A percentile compares a stretch with the other conserved stretches of the same genome.
Evolutionary conservation across 1,284 basidiomycete genomes (phyloP).

Genomic region (Ganoderma lucidum): DNA sequence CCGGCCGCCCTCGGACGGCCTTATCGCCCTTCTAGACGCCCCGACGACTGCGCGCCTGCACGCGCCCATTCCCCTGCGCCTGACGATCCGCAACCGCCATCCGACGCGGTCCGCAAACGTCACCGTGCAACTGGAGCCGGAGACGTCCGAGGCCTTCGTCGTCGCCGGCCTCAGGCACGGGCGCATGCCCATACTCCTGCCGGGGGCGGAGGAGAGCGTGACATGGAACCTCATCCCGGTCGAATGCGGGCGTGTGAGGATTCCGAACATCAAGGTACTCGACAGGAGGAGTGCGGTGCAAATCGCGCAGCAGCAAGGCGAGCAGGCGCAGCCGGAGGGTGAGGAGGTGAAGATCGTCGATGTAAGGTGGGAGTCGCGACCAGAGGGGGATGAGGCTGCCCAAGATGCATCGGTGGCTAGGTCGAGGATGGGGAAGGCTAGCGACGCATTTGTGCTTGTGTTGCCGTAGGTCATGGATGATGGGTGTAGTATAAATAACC

Average conservation of each 20-base stretch:
- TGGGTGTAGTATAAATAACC: too few species aligned
- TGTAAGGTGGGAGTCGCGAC: conserved; percentile 40
- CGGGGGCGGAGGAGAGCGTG: conserved; percentile 70
- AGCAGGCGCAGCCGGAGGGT: conserved; percentile 42
- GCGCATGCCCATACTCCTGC: conserved; percentile 71
- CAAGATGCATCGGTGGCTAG: conserved; percentile 5
- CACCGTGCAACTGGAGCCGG: conserved; percentile 71
- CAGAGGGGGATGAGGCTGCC: conserved; percentile 20
- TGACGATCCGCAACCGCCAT: conserved; percentile 74
- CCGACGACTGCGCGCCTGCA: conserved; percentile 71
- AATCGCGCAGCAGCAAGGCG: conserved; percentile 15
- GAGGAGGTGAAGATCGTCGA: conserved; percentile 62
- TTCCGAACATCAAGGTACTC: conserved; percentile 66
- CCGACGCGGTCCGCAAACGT: conserved; percentile 69
- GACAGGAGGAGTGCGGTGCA: conserved; percentile 54
- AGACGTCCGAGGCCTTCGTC: conserved; percentile 70
- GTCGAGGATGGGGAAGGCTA: conserved; percentile 8
- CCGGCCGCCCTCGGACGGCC: conserved; percentile 60
- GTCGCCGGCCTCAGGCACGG: conserved; percentile 74
- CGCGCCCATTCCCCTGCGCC: conserved; percentile 57
- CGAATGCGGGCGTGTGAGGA: conserved; percentile 69
- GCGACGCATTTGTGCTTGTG: conserved; percentile 25
- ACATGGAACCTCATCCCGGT: conserved; percentile 74
- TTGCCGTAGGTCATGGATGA: conserved; percentile 15
- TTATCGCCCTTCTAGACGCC: conserved; percentile 70